Base-by-base conservation (phyloP, 129 eudicot species). In the Lactuca saligna region DNA sequence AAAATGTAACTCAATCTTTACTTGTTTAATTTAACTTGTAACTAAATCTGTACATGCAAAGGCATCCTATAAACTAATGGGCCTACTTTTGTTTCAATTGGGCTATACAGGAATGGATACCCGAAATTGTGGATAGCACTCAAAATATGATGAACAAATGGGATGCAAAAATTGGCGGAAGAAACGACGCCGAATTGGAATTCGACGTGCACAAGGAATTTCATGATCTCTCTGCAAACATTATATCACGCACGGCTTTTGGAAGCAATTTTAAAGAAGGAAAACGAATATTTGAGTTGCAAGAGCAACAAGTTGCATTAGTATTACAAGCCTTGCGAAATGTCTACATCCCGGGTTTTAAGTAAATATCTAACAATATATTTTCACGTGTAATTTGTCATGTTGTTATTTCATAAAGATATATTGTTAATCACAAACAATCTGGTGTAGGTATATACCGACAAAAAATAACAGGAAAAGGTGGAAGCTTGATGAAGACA, bases 251-350 rank as follows among this genome's bases (percentile, higher is more conserved):
- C 17, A 91, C 94, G 3, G 96, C 94, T 37, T 91, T 91, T 5
- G 97, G 97, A 35, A 91, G 97, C 81, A 83, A 79, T 66, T 88
- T 79, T 59, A 80, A 75, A 6, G 87, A 88, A 70, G 97, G 97
- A 39, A 88, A 82, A 29, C 87, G 73, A 9, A 88, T 91, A 31
- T 88, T 91, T 49, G 84, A 86, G 58, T 78, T 88, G 46, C 96
- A 88, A 81, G 91, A 88, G 75, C 91, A 71, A 38, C 97, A 88
- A 83, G 74, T 48, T 6, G 55, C 68, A 73, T 87, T 86, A 7
- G 89, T 82, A 17, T 78, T 89, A 63, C 79, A 82, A 68, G 87
- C 96, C 54, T 5, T 84, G 2, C 74, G 97, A 68, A 86, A 78
- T 33, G 86, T 91, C 35, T 91, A 88, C 75, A 69, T 91, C 13